Evolutionary conservation across 352 stramenopile genomes (phyloP), one percentile per base, ranked within the genome.

Genomic region (Globisporangium carolinianum): DNA sequence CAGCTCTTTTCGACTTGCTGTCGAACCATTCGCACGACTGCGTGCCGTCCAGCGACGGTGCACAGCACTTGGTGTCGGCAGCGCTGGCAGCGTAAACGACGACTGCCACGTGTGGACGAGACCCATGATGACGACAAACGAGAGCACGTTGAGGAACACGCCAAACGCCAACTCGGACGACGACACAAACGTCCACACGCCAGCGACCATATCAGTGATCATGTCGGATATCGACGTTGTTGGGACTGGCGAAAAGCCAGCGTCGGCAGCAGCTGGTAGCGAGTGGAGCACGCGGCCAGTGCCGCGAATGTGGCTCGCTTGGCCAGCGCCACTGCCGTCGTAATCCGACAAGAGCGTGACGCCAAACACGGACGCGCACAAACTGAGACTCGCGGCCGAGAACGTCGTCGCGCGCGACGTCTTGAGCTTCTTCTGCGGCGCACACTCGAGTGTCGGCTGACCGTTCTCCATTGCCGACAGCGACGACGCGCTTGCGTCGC

Each of bases 341-440:
- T 71, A 75, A 59, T 90, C 76, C 0, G 79, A 71, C 39, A 89
- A 70, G 57, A 91, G 58, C 18, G 80, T 89, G 57, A 91, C 74
- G n/a, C 80, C 76, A 67, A 93, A 91, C 59, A 91, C 71, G 1
- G 82, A 91, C 18, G 78, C 78, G 41, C 78, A 89, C 50, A 90
- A 57, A 2, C 76, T 77, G 53, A 91, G 71, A 57, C 75, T 88
- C 32, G 73, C 72, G 24, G 73, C 75, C 2, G 78, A 83, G 6
- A 83, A 73, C 35, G 76, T 67, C 5, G 69, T 81, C 32, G 72
- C 72, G 18, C 70, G 59, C 5, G 72, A 70, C 8, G 60, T 65
- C 24, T 76, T 49, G 53, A 67, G 53, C 72, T 87, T 68, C 61
- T 74, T 62, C 51, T 71, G 47, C 12, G 67, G 47, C 37, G 69